Evolutionary conservation across 257 asterid species (phyloP).

Genomic region (Ajuga chamaepitys): DNA sequence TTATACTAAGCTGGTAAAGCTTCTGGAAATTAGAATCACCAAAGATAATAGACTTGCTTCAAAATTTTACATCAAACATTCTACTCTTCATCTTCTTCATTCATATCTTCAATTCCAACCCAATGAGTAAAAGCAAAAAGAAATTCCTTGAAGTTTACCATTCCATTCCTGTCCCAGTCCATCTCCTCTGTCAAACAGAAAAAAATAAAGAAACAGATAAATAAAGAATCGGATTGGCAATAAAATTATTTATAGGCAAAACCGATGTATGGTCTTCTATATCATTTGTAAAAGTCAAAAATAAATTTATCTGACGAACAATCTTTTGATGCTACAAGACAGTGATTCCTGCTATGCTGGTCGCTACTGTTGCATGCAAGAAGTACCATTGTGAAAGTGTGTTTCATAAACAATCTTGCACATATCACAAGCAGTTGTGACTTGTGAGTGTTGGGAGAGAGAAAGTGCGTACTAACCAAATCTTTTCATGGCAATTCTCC

Average conservation of each 20-base stretch:
- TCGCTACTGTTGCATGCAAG: no score
- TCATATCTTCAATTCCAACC: conserved; percentile 72
- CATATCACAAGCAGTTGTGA: background rate
- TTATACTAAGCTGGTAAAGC: background rate
- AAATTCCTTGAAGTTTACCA: conserved; percentile 83
- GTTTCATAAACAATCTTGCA: background rate
- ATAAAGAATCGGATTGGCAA: no score
- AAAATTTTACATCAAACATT: conserved; percentile 3
- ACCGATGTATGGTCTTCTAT: no score
- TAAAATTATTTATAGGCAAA: no score
- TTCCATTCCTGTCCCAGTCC: conserved; percentile 96
- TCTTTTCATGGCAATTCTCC: conserved; percentile 86
- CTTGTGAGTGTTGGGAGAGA: background rate
- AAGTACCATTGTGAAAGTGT: background rate
- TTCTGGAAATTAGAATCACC: background rate
- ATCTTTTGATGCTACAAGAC: background rate
- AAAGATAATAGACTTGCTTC: background rate
- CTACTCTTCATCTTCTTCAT: conserved; percentile 29
- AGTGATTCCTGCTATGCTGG: no score
- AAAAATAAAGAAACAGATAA: background rate
- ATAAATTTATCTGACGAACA: background rate
- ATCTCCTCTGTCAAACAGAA: conserved; percentile 69
- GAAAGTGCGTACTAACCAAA: conserved; percentile 45
- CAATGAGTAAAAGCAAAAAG: conserved; percentile 85
- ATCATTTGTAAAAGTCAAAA: background rate